Percentiles rank a stretch among this genome's conserved stretches.
phyloP scores from a whole-genome alignment of 2,329 filamentous ascomycete genomes.

The Pyrenochaeta sp. region DNA sequence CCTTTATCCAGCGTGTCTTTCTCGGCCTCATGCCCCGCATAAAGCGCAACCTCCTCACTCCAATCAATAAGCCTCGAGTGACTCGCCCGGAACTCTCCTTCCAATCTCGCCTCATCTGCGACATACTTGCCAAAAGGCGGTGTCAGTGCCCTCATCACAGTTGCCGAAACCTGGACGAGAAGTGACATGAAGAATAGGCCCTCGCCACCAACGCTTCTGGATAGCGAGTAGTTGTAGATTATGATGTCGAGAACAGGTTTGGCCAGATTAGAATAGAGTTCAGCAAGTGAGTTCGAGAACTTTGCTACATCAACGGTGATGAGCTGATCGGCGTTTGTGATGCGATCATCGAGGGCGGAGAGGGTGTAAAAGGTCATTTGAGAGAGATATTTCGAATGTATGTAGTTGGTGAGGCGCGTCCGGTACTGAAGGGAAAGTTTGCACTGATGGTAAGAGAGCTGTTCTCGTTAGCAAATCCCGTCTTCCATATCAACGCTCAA shows the following conservation, averaged over 20 bases:
- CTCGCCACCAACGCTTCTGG: conserved; percentile 93
- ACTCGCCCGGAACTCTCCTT: conserved; percentile 96
- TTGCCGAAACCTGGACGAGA: conserved; percentile 90
- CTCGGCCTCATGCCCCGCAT: conserved; percentile 89
- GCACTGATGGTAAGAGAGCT: conserved; percentile 97
- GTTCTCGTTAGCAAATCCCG: conserved; percentile 22
- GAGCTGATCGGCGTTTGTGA: conserved; percentile 98
- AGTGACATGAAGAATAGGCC: conserved; percentile 95
- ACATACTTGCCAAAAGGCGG: conserved; percentile 98
- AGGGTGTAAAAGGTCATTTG: conserved; percentile 98
- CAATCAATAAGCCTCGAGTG: conserved; percentile 96
- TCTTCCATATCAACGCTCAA: neutral
- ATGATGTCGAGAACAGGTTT: conserved; percentile 95
- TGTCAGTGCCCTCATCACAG: conserved; percentile 91
- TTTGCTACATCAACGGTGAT: conserved; percentile 96
- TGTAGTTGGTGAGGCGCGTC: conserved; percentile 89
- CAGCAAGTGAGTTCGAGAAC: conserved; percentile 93
- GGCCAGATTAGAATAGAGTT: conserved; percentile 94
- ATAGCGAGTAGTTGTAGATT: conserved; percentile 95
- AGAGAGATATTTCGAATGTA: conserved; percentile 96
- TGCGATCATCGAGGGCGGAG: conserved; percentile 92
- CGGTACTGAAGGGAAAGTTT: conserved; percentile 93
- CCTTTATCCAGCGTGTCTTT: conserved; percentile 97
- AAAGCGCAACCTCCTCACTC: conserved; percentile 92
- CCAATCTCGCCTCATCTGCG: conserved; percentile 90